Evolutionary conservation across 495 filamentous ascomycete genomes (phyloP).

Genomic region (Halenospora varia): DNA sequence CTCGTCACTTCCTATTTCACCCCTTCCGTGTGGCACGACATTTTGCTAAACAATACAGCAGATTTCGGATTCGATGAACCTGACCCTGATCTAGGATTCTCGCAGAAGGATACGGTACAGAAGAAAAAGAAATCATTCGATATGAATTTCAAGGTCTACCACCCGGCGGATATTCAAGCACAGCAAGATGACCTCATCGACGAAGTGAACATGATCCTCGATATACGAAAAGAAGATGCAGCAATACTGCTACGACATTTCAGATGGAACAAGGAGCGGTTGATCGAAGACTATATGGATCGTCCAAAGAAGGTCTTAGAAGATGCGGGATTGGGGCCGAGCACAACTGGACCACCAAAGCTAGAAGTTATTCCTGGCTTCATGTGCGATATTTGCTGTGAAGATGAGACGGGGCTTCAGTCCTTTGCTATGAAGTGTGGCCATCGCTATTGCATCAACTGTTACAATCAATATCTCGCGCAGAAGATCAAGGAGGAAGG

Average conservation of each 20-base stretch:
- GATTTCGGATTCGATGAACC: slow-evolving; percentile 55
- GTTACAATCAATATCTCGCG: slow-evolving; percentile 83
- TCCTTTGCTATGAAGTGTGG: slow-evolving; percentile 95
- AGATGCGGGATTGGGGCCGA: slow-evolving; percentile 73
- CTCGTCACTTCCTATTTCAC: neutral
- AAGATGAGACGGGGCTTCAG: slow-evolving; percentile 73
- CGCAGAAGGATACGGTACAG: slow-evolving; percentile 69
- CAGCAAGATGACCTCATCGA: slow-evolving; percentile 81
- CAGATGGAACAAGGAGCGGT: slow-evolving; percentile 90
- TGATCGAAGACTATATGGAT: slow-evolving; percentile 96
- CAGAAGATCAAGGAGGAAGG: slow-evolving; percentile 95
- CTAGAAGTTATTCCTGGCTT: slow-evolving; percentile 72
- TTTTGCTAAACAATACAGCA: no score
- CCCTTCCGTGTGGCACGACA: no score
- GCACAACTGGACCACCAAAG: slow-evolving; percentile 55
- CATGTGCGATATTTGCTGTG: slow-evolving; percentile 92
- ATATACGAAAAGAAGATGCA: slow-evolving; percentile 77
- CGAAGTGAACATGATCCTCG: slow-evolving; percentile 84
- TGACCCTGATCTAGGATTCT: slow-evolving; percentile 68
- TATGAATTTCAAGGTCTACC: slow-evolving; percentile 75
- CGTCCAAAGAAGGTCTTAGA: slow-evolving; percentile 71
- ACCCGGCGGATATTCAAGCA: slow-evolving; percentile 71
- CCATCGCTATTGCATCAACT: slow-evolving; percentile 92
- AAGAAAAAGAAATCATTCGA: slow-evolving; percentile 74
- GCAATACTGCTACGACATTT: slow-evolving; percentile 86